Evolutionary conservation across 129 eudicot species (phyloP), one percentile per base, ranked within the genome.

Genomic region (Mikania micrantha): DNA sequence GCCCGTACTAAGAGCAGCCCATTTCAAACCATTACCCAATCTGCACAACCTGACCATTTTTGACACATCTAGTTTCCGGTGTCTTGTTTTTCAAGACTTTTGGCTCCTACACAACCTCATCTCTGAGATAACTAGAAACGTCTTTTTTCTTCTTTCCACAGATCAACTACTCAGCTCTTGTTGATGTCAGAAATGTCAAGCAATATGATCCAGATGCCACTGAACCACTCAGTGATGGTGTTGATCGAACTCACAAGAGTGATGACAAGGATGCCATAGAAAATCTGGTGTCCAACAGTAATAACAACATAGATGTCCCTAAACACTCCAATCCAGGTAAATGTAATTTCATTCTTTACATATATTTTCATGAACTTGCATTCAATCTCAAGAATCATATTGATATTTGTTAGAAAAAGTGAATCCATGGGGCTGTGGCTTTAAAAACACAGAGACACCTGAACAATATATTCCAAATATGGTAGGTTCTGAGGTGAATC

Each of bases 131-230:
- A 47, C 65, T 65, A n/a, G 39, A 19, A 36, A 31, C 32, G 6
- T 35, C 5, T 41, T 41, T 48, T 20, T 15, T 52, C 41, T 35
- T 15, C 3, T 38, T 62, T 49, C 17, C 82, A 78, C 95, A 94
- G 99, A 85, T 85, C 59, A 94, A 94, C 70, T 87, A 83, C 73
- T 49, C 80, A 32, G 74, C 97, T 57, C 99, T 94, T 70, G 64
- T 83, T 68, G 95, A 90, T 73, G 88, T 77, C 16, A 87, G 99
- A 31, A 74, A 83, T 27, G 58, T 90, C 32, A 76, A 77, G 71
- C 84, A 60, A 53, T 73, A 73, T 49, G 66, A 77, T 31, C 72
- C 80, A 41, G 72, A 40, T 69, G 77, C 75, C 70, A 68, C 71
- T 29, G 74, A 84, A 73, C 61, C 64, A 66, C 60, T 61, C 47